These are phyloP conservation scores for Lyophyllum semitale DNA, from an alignment of 768 basidiomycete genomes.

Conservation along the genomic window DNA sequence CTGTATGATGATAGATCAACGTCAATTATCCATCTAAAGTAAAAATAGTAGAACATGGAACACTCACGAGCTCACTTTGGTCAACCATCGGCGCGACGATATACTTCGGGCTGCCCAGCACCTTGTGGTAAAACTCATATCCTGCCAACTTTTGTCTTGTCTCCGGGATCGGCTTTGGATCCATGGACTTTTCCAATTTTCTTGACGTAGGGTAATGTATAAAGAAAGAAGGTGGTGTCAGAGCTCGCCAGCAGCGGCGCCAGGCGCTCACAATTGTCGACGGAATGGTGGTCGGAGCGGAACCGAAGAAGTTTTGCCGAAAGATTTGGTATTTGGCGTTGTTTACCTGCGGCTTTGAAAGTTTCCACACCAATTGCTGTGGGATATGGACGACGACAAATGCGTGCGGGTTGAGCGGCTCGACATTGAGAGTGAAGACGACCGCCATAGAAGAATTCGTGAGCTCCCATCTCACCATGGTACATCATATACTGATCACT, in stretches of 20 bases:
- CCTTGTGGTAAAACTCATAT: slow-evolving; percentile 80
- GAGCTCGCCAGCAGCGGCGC: slow-evolving; percentile 1
- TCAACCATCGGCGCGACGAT: slow-evolving; percentile 99
- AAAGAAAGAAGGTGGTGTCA: not conserved
- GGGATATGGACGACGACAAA: not conserved
- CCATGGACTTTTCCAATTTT: not conserved
- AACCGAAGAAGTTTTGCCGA: too few species aligned
- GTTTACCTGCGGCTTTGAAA: not conserved
- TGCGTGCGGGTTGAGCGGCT: not conserved
- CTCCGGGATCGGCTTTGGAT: not conserved
- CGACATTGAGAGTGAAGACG: not conserved
- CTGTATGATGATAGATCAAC: slow-evolving; percentile 40
- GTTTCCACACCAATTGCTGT: not conserved
- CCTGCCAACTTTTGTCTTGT: slow-evolving; percentile 56
- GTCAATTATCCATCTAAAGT: not conserved
- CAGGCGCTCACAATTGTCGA: too few species aligned
- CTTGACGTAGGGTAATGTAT: not conserved
- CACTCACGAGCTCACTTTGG: slow-evolving; percentile 89
- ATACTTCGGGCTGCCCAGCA: slow-evolving; percentile 83
- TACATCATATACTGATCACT: not conserved
- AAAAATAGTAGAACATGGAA: not conserved
- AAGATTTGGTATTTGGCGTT: not conserved
- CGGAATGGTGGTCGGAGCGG: not conserved
- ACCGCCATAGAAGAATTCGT: not conserved
- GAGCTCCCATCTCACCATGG: not conserved